phyloP scores from a whole-genome alignment of 1,284 basidiomycete genomes.

The Trichosporon ovoides region DNA sequence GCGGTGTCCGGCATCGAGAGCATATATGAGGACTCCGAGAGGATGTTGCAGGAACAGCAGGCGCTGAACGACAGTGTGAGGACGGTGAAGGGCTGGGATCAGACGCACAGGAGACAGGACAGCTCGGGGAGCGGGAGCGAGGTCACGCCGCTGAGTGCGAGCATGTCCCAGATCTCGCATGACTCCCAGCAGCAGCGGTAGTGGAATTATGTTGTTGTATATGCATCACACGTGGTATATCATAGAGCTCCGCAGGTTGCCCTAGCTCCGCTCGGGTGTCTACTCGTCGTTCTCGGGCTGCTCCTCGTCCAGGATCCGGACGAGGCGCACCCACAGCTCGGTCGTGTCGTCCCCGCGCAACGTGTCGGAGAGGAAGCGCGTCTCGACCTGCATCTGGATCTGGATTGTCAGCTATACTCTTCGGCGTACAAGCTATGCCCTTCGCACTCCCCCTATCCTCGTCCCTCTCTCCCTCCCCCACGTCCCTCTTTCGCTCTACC shows the following conservation, averaged over 20 bases:
- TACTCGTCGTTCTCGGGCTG: slow-evolving; percentile 51
- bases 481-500: no score
- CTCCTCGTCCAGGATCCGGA: slow-evolving; percentile 94
- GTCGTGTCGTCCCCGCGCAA: slow-evolving; percentile 90
- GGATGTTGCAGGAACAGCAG: background rate
- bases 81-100: background rate
- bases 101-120: background rate
- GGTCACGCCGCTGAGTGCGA: background rate
- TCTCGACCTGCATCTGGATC: slow-evolving; percentile 96
- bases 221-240: slow-evolving; percentile 9
- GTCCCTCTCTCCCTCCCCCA: no score
- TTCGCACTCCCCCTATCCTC: no score
- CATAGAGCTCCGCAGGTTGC: no score
- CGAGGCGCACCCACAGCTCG: slow-evolving; percentile 82
- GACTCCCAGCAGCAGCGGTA: no score
- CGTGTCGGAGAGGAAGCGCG: slow-evolving; percentile 84
- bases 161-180: no score
- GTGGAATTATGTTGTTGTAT: slow-evolving; percentile 21
- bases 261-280: no score
- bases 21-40: background rate
- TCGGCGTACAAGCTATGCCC: no score
- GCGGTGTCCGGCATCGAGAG: slow-evolving; percentile 50
- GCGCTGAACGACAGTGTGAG: background rate
- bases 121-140: background rate
- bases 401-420: slow-evolving; percentile 50